Base-by-base conservation (phyloP, 495 filamentous ascomycete genomes). In the Stereocaulon alpinum region DNA sequence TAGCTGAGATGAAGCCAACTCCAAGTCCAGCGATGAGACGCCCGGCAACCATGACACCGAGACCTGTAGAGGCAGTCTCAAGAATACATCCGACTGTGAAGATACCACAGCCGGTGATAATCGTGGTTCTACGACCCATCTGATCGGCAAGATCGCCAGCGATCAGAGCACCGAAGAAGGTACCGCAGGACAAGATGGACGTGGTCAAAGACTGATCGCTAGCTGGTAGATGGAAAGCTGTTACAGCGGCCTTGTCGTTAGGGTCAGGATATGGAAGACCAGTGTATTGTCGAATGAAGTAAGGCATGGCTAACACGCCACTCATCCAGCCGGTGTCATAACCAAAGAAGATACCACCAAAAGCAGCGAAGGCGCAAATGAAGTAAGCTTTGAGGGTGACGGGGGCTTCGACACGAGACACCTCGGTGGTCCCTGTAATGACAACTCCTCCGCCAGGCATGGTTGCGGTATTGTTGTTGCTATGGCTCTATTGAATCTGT, bases 141-240 rank as follows among this genome's bases (percentile, higher is more conserved):
- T 72, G 77, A 64, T 89, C 86, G 56, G 86, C 85, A 40, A 87
- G 60, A 62, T 86, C 81, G 72, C 84, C 85, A 30, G 82, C 84
- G 50, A 86, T 77, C 56, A 89, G 68, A 58, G 86, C 84, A 63
- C 86, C 86, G 62, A 88, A 84, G 78, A 89, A 88, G 59, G 86
- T 89, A 65, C 86, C 86, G 64, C 77, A 79, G 30, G 86, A 88
- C 22, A 88, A 78, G 64, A 89, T 87, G 30, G 85, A 87, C 62
- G 82, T 82, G 65, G 87, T 87, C 34, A 88, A 76, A 6, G 82
- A 84, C 63, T 81, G 79, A 44, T 72, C 70, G 49, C 68, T 76
- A 12, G 77, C 71, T 4, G 75, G 70, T 27, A 83, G 63, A 22
- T 74, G 73, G 62, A 79, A 80, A 0, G 55, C 44, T 40, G 63